Conservation (phyloP, 1,284 basidiomycete genomes). For the Uromyces viciae-fabae region DNA sequence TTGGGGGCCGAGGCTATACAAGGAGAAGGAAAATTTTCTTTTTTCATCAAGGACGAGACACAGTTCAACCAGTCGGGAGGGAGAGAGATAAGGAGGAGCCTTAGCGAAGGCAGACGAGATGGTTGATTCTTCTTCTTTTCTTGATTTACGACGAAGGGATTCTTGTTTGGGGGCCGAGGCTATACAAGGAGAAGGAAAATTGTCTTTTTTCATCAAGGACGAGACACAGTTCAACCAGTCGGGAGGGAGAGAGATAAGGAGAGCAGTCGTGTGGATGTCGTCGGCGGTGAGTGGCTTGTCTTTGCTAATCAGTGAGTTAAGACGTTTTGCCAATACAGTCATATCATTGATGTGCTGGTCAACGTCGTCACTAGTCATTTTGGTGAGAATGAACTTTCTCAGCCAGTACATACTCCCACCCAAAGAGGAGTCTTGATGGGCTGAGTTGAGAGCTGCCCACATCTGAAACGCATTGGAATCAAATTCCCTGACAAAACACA, state of each 20-base stretch:
- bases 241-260: background rate
- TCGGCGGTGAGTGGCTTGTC: background rate
- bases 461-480: background rate
- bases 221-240: conserved; percentile 17
- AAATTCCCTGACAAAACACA: background rate
- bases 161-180: background rate
- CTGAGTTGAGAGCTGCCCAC: background rate
- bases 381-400: background rate
- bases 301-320: background rate
- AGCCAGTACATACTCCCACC: conserved; percentile 1
- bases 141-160: no score
- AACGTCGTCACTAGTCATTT: background rate
- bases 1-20: conserved; percentile 13
- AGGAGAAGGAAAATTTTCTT: background rate
- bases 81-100: conserved; percentile 5
- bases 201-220: conserved; percentile 3
- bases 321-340: background rate
- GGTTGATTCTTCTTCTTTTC: no score
- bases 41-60: conserved; percentile 19
- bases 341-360: background rate
- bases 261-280: background rate
- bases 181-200: background rate
- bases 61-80: conserved; percentile 18
- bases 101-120: no score
- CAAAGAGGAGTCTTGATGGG: background rate